Evolutionary conservation across 2,329 filamentous ascomycete species (phyloP), one percentile per base, ranked within the genome.

Genomic region (Pseudocercospora ulei): DNA sequence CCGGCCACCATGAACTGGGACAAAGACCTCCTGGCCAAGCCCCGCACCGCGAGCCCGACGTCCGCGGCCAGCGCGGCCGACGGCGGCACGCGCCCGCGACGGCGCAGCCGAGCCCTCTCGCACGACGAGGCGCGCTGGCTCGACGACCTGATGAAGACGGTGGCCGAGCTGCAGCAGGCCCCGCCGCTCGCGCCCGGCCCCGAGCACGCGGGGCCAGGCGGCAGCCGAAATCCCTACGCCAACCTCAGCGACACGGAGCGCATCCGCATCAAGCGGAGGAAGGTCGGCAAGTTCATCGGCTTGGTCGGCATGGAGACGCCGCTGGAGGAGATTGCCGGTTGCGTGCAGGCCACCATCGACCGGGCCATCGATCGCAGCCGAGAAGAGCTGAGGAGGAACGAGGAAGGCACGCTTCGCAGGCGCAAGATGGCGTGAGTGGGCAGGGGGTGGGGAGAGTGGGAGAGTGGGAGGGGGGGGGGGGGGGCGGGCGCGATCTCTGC

Each of bases 251-350:
- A 62, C 4, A 51, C 59, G 12, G 62, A 67, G 39, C 45, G 65
- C 26, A 48, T 68, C 6, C 53, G 58, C 33, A 62, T 68, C 41
- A 86, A 86, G 67, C 69, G 80, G 46, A 66, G 80, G 46, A 76
- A 77, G 62, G 74, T 85, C 56, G 81, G 80, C 29, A 68, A 73
- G 50, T 86, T 86, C 50, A 83, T 85, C 56, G 81, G 81, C 7
- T 64, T 86, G 40, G 64, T 74, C 35, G 80, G 78, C 1, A 73
- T 72, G 52, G 70, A 75, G 47, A 71, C 68, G 19, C 72, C 71
- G 12, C 48, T 57, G 3, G 63, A 64, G 59, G 65, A 69, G 54
- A 63, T 65, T 46, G 61, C 63, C 28, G 54, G 63, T 7, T 58
- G 63, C 46, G 55, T 65, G 39, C 53, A 58, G 51, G 47, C 44